phyloP scores from a whole-genome alignment of 345 rosid species.

The Abelmoschus esculentus region DNA sequence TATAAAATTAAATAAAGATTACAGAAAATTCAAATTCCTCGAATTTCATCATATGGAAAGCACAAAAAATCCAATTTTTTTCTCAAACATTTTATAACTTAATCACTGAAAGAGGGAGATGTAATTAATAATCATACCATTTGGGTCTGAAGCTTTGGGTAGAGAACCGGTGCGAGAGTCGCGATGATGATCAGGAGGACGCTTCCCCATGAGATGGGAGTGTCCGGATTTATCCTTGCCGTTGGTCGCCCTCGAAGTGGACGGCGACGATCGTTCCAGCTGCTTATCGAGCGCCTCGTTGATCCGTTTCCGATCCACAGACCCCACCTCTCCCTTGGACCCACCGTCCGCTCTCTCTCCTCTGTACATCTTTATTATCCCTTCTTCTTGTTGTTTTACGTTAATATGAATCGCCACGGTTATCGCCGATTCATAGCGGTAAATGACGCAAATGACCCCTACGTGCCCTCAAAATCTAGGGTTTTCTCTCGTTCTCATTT shows the following conservation, averaged over 20 bases:
- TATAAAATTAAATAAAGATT: too few species aligned
- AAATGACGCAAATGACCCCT: slow-evolving; percentile 13
- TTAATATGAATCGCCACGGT: not conserved
- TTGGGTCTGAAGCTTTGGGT: slow-evolving; percentile 51
- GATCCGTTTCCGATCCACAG: slow-evolving; percentile 73
- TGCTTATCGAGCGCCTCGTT: slow-evolving; percentile 66
- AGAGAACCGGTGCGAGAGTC: slow-evolving; percentile 46
- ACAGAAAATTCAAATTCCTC: not conserved
- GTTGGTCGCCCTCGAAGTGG: slow-evolving; percentile 55
- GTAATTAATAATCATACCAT: slow-evolving; percentile 28
- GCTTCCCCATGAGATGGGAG: slow-evolving; percentile 46
- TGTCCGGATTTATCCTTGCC: slow-evolving; percentile 50
- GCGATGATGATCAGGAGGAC: slow-evolving; percentile 44
- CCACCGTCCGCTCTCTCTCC: slow-evolving; percentile 49
- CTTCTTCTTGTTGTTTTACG: slow-evolving; percentile 3
- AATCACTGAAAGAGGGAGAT: not conserved
- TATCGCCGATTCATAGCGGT: not conserved
- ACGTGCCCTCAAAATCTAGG: slow-evolving; percentile 12
- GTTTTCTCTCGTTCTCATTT: not conserved
- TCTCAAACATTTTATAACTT: too few species aligned
- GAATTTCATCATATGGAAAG: too few species aligned
- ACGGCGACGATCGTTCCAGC: slow-evolving; percentile 69
- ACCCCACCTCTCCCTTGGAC: slow-evolving; percentile 52
- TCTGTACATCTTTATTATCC: slow-evolving; percentile 29
- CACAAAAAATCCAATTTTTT: not conserved